Base-by-base conservation (phyloP, 2,329 filamentous ascomycete genomes). In the Arthrobotrys entomopaga region DNA sequence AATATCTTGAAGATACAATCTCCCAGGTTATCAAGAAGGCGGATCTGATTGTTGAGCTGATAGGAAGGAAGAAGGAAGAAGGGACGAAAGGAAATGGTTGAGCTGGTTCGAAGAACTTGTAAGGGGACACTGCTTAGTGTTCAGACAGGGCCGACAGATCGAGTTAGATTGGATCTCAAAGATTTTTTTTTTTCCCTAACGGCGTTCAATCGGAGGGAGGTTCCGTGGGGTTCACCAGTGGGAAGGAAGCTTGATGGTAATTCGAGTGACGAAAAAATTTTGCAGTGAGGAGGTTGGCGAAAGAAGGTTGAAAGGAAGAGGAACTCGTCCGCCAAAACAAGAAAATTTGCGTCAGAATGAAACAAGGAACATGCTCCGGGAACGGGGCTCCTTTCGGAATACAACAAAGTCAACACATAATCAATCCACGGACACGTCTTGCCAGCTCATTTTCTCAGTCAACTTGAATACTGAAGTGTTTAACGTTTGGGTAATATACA, bases 341-440 rank as follows among this genome's bases (percentile, higher is more conserved):
- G 60, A 65, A 73, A 73, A 73, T 65, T 66, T 73, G 69, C 54
- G 69, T 65, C 69, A 73, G 59, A 69, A 69, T 26, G n/a, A n/a
- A 42, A 56, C 65, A 69, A 69, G 65, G 65, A 40, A 46, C 57
- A 24, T n/a, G 19, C 59, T 53, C 65, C 65, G 65, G 48, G 43
- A 69, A 69, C 65, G 65, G 65, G 56, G 43, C 56, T 42, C 7
- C 49, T 34, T 59, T 24, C 29, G 11, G 4, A 46, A 46, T 46
- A 46, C 65, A 48, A 69, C 65, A 61, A 15, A 48, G 20, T 13
- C 65, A 69, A 69, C 56, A 29, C 56, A 34, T 34, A n/a, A n/a
- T n/a, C n/a, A n/a, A n/a, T n/a, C n/a, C n/a, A n/a, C n/a, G n/a
- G n/a, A n/a, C n/a, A n/a, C n/a, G n/a, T n/a, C n/a, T n/a, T n/a